Conservation (phyloP, 2,329 filamentous ascomycete species). For the Chaetomiaceae sp. region DNA sequence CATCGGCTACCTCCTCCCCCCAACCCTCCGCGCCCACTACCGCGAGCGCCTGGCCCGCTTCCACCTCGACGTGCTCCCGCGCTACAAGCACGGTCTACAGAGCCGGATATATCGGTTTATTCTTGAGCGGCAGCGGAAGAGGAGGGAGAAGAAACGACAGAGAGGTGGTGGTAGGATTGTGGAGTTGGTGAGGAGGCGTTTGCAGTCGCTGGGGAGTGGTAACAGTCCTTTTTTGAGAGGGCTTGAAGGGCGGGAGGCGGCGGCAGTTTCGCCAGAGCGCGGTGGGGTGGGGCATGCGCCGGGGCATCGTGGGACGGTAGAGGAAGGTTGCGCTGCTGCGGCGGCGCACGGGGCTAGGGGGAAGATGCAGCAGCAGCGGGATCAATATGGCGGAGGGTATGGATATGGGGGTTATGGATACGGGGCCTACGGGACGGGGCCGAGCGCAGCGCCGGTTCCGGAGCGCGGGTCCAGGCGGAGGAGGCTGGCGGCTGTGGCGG, state of each 20-base stretch:
- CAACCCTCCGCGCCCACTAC: constrained; percentile 55
- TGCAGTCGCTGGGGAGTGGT: constrained; percentile 3
- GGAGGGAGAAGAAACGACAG: constrained; percentile 39
- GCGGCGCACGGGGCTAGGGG: neutral
- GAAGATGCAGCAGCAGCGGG: neutral
- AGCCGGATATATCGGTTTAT: constrained; percentile 73
- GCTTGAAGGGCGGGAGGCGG: no score
- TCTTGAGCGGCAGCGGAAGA: constrained; percentile 53
- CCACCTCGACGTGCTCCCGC: constrained; percentile 69
- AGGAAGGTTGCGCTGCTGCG: neutral
- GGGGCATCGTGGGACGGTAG: neutral
- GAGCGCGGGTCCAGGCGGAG: constrained; percentile 70
- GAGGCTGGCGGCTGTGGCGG: constrained; percentile 66
- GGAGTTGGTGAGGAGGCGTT: constrained; percentile 33
- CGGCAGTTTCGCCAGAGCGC: no score
- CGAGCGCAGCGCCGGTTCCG: constrained; percentile 25
- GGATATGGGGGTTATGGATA: constrained; percentile 25
- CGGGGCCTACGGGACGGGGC: constrained; percentile 12
- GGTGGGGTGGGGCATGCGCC: neutral
- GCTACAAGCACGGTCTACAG: constrained; percentile 66
- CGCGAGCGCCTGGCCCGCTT: constrained; percentile 64
- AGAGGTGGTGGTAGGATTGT: constrained; percentile 32
- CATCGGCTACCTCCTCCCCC: constrained; percentile 66
- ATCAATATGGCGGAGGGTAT: constrained; percentile 7
- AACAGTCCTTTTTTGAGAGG: no score